These are phyloP conservation scores for Elaphomyces granulatus DNA, from an alignment of 495 filamentous ascomycete genomes.

Conservation along the genomic window DNA sequence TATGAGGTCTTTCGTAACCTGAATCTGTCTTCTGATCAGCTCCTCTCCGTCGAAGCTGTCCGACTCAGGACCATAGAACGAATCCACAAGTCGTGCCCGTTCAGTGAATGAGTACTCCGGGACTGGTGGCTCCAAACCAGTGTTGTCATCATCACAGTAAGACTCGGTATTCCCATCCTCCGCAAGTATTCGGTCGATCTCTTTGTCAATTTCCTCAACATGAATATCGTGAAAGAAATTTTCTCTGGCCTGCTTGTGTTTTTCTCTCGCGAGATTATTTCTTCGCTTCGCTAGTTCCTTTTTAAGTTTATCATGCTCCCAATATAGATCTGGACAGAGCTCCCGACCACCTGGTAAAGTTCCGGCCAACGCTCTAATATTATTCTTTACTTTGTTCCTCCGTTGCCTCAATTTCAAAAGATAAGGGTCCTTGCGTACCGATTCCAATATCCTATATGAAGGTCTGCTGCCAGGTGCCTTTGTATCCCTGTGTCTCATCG, in stretches of 20 bases:
- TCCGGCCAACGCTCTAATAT: slow-evolving; percentile 18
- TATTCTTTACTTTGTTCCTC: slow-evolving; percentile 17
- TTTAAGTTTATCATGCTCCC: slow-evolving; percentile 12
- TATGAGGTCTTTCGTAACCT: too few species aligned
- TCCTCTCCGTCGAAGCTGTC: too few species aligned
- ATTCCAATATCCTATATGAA: too few species aligned
- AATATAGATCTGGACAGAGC: slow-evolving; percentile 16
- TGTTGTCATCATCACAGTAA: too few species aligned
- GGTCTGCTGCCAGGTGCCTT: slow-evolving; percentile 10
- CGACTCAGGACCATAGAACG: too few species aligned
- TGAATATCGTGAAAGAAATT: slow-evolving; percentile 17
- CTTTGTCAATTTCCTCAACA: slow-evolving; percentile 14
- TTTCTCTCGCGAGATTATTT: slow-evolving; percentile 13
- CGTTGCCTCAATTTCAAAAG: slow-evolving; percentile 14
- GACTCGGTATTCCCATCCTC: too few species aligned
- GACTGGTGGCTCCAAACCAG: too few species aligned
- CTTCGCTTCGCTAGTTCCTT: slow-evolving; percentile 14
- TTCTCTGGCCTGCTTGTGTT: slow-evolving; percentile 14
- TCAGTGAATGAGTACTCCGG: too few species aligned
- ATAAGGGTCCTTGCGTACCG: slow-evolving; percentile 10
- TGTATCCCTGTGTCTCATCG: slow-evolving; percentile 16
- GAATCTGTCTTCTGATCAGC: too few species aligned
- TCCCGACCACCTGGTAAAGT: slow-evolving; percentile 13
- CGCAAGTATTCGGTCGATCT: slow-evolving; percentile 17
- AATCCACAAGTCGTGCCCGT: too few species aligned